phyloP scores from a whole-genome alignment of 1,139 yeast genomes.

The Pichia sp. region DNA sequence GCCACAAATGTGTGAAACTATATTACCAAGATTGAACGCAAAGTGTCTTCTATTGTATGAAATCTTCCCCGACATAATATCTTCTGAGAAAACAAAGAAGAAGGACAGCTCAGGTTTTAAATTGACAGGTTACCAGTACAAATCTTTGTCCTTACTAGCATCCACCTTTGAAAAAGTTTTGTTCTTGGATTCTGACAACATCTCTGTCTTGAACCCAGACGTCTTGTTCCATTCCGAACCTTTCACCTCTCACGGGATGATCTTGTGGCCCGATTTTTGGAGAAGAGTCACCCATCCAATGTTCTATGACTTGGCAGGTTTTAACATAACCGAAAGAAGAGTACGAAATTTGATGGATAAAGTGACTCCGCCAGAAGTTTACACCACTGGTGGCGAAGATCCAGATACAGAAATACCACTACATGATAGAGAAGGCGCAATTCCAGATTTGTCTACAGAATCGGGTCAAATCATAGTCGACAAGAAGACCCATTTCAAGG shows the following conservation, averaged over 20 bases:
- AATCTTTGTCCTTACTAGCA: constrained; percentile 51
- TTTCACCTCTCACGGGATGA: constrained; percentile 40
- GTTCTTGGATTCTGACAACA: constrained; percentile 56
- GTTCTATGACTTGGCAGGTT: constrained; percentile 50
- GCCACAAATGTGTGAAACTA: constrained; percentile 41
- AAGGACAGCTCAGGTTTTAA: constrained; percentile 4
- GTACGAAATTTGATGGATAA: constrained; percentile 29
- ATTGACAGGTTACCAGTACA: constrained; percentile 51
- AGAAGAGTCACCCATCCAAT: constrained; percentile 55
- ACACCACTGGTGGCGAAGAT: constrained; percentile 20
- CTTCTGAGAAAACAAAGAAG: constrained; percentile 8
- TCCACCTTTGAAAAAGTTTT: constrained; percentile 55
- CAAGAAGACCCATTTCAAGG: constrained; percentile 49
- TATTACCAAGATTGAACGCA: constrained; percentile 47
- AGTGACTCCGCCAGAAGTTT: constrained; percentile 23
- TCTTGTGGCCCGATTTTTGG: constrained; percentile 70
- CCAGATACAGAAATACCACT: constrained; percentile 29
- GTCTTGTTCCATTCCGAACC: constrained; percentile 40
- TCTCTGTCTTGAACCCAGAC: constrained; percentile 52
- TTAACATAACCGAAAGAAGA: constrained; percentile 35
- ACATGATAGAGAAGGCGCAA: constrained; percentile 54
- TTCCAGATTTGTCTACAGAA: constrained; percentile 59
- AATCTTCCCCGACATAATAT: constrained; percentile 32
- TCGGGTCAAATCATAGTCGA: constrained; percentile 57
- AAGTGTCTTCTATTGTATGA: constrained; percentile 43